phyloP scores from a whole-genome alignment of 1,284 basidiomycete species.

The Boletus holoroseus region DNA sequence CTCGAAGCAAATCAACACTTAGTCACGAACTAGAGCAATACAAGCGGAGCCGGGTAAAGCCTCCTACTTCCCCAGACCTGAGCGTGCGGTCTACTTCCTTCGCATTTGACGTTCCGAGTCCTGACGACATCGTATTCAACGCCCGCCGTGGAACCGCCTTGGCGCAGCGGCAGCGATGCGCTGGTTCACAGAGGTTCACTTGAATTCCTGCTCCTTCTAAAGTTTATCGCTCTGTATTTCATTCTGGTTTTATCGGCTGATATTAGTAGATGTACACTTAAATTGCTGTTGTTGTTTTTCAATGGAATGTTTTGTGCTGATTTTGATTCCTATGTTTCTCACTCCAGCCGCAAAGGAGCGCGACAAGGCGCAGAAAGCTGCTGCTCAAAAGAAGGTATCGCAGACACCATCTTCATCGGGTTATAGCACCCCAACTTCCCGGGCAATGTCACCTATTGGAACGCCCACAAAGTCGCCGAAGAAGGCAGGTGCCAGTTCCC shows the following conservation, averaged over 20 bases:
- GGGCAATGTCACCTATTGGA: constrained; percentile 40
- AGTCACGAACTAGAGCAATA: constrained; percentile 10
- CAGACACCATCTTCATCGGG: constrained; percentile 33
- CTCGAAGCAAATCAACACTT: constrained; percentile 33
- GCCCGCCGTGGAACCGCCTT: constrained; percentile 73
- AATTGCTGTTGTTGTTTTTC: constrained; percentile 34
- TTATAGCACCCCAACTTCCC: constrained; percentile 36
- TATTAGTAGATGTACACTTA: constrained; percentile 38
- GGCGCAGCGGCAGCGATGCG: constrained; percentile 36
- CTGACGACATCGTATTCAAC: constrained; percentile 77
- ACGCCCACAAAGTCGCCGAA: constrained; percentile 28
- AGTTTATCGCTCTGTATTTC: constrained; percentile 26
- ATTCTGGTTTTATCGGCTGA: constrained; percentile 29
- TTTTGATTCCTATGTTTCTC: constrained; percentile 36
- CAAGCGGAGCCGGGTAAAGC: constrained; percentile 8
- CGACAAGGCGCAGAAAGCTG: constrained; percentile 62
- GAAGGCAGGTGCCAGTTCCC: constrained; percentile 40
- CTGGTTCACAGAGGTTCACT: constrained; percentile 30
- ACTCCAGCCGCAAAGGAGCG: constrained; percentile 66
- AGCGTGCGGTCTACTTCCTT: constrained; percentile 41
- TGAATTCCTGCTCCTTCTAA: constrained; percentile 13
- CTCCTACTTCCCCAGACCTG: constrained; percentile 22
- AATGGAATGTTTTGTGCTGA: constrained; percentile 40
- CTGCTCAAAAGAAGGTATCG: constrained; percentile 42
- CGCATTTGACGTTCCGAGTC: constrained; percentile 77